A percentile compares a stretch with the other conserved stretches of the same genome.
Evolutionary conservation across 2,329 filamentous ascomycete genomes (phyloP).

Genomic region (Chrysoporthe austroafricana): DNA sequence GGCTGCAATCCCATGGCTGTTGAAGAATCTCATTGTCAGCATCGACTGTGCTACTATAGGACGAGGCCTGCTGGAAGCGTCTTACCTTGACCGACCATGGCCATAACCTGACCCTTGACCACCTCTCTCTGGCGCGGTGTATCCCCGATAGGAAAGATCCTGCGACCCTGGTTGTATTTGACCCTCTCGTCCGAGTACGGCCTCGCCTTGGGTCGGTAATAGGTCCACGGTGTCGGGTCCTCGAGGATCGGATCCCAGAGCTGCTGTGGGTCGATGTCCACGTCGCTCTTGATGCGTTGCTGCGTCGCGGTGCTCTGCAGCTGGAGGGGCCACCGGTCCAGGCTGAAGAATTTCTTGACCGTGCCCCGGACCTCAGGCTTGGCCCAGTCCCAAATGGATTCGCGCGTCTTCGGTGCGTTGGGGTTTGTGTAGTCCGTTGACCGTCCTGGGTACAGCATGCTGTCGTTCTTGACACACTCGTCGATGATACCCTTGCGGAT

Average conservation of each 20-base stretch:
- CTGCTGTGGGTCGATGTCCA: conserved; percentile 34
- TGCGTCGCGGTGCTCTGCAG: conserved; percentile 41
- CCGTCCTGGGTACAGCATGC: conserved; percentile 46
- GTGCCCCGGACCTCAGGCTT: conserved; percentile 31
- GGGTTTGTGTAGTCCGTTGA: conserved; percentile 33
- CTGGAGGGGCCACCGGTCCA: conserved; percentile 53
- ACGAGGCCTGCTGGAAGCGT: not conserved
- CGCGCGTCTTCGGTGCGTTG: conserved; percentile 32
- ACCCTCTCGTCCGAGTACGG: conserved; percentile 34
- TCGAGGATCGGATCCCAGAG: conserved; percentile 36
- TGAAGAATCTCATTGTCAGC: conserved; percentile 6
- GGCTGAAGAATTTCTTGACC: conserved; percentile 45
- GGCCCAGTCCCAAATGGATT: conserved; percentile 45
- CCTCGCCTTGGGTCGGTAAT: conserved; percentile 32
- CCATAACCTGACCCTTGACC: conserved; percentile 32
- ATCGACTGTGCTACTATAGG: not conserved
- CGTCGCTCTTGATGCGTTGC: conserved; percentile 36
- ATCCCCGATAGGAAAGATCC: conserved; percentile 43
- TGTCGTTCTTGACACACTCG: conserved; percentile 48
- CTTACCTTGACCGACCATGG: conserved; percentile 25
- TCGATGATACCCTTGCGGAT: conserved; percentile 47
- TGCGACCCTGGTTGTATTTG: conserved; percentile 37
- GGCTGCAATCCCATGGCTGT: conserved; percentile 22
- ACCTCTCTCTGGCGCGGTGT: conserved; percentile 41
- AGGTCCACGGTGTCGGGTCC: conserved; percentile 34